These are phyloP conservation scores for Metrosideros polymorpha DNA, from an alignment of 441 rosid genomes.

Conservation along the genomic window DNA sequence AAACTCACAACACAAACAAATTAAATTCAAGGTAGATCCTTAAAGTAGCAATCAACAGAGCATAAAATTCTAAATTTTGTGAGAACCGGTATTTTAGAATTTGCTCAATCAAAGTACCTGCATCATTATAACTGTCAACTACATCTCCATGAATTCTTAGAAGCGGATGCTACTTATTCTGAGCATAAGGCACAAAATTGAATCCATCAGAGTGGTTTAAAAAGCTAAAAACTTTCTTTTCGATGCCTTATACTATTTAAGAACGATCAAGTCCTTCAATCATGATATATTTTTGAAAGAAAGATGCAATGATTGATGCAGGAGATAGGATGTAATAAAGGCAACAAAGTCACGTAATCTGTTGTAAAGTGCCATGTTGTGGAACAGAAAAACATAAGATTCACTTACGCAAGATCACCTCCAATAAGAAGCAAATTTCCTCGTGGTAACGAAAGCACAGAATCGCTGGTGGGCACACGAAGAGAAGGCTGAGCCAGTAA, in stretches of 20 bases:
- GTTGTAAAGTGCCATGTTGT: background rate
- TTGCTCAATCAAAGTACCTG: background rate
- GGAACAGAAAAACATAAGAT: background rate
- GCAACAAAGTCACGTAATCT: background rate
- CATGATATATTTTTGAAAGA: background rate
- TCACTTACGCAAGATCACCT: conserved; percentile 99
- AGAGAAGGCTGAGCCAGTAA: conserved; percentile 86
- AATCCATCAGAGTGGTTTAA: background rate
- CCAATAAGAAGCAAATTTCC: conserved; percentile 81
- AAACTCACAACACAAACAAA: background rate
- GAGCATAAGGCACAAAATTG: background rate
- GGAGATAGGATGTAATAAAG: background rate
- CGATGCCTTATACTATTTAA: background rate
- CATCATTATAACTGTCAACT: background rate
- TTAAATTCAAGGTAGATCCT: background rate
- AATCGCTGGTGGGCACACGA: conserved; percentile 27
- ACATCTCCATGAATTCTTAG: background rate
- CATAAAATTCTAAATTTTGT: background rate
- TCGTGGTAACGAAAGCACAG: conserved; percentile 46
- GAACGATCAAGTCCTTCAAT: background rate
- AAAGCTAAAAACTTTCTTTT: background rate
- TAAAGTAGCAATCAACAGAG: background rate
- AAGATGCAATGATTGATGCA: background rate
- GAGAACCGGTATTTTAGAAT: background rate
- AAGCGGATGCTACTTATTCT: background rate